Evolutionary conservation across 805 yeast species (phyloP), one percentile per base, ranked within the genome.

Genomic region (Teunomyces funiuensis): DNA sequence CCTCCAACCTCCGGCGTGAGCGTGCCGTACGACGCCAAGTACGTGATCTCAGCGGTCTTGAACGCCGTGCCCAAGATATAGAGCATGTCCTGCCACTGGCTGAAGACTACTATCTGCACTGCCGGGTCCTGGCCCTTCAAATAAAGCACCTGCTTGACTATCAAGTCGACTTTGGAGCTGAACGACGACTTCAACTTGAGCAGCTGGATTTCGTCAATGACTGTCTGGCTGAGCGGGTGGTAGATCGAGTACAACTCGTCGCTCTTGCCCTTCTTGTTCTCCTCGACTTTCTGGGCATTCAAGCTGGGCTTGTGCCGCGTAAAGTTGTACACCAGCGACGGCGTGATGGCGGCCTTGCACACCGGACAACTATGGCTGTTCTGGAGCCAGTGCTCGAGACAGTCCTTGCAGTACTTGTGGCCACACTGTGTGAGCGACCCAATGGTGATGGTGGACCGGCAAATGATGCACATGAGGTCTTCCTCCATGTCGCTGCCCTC

Each of bases 361-460:
- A 89, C 71, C 0, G 99, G 98, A 61, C 99, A 93, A 2, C 68
- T 63, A 1, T 63, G 57, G 28, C 76, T 76, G 11, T 67, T 68
- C 15, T 61, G 63, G 39, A 85, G 57, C 99, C 99, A 93, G 41
- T 73, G 80, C 14, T 66, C 73, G 27, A 93, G 68, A 60, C 99
- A 93, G 1, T 78, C 85, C 43, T 79, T 77, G 58, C 99, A 93
- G 57, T 85, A 93, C 51, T 81, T 82, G 62, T 93, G 99, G 0
- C 98, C 98, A 72, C 99, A 93, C 7, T 80, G 80, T 0, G 96
- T 84, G 42, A 93, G 67, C 0, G 93, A 76, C 0, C 99, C 99
- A 28, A 80, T 70, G 2, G 77, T 69, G 37, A 89, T 87, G 1
- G 76, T 58, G 3, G 81, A 74, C 15, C 85, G 78, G 58, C 99